A percentile compares a stretch with the other conserved stretches of the same genome.
phyloP scores from a whole-genome alignment of 768 basidiomycete genomes.

The Mycena olivaceomarginata region DNA sequence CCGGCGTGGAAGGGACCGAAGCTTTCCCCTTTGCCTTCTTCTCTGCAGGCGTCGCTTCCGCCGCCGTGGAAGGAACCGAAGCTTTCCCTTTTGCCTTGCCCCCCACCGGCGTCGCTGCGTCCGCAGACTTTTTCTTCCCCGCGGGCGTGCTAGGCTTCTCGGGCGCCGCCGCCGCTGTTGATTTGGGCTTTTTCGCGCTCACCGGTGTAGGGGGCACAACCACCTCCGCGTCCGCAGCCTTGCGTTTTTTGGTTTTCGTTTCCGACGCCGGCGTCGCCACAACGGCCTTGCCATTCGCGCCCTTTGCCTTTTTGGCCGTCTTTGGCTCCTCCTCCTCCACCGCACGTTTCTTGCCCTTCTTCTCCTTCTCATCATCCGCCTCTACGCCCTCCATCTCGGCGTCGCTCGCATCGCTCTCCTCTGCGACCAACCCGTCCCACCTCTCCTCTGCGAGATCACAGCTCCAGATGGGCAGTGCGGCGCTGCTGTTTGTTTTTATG shows the following conservation, averaged over 20 bases:
- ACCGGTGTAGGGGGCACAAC: slow-evolving; percentile 28
- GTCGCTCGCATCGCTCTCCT: slow-evolving; percentile 47
- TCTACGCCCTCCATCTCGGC: slow-evolving; percentile 47
- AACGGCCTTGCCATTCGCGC: slow-evolving; percentile 42
- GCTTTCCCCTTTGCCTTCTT: too few species aligned
- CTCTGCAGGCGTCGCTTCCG: too few species aligned
- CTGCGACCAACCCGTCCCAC: slow-evolving; percentile 71
- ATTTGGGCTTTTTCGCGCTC: slow-evolving; percentile 11
- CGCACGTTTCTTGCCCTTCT: slow-evolving; percentile 61
- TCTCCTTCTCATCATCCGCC: slow-evolving; percentile 44
- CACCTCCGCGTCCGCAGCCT: slow-evolving; percentile 24
- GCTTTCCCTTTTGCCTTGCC: too few species aligned
- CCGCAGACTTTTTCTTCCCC: slow-evolving; percentile 39
- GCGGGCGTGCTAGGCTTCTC: too few species aligned
- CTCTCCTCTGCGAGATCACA: slow-evolving; percentile 80
- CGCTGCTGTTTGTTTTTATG: slow-evolving; percentile 92
- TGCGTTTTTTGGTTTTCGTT: slow-evolving; percentile 46
- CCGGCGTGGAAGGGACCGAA: too few species aligned
- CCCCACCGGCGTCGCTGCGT: not conserved
- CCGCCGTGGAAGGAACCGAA: too few species aligned
- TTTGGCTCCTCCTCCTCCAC: slow-evolving; percentile 62
- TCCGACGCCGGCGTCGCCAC: slow-evolving; percentile 13
- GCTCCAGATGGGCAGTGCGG: slow-evolving; percentile 94
- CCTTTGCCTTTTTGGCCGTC: slow-evolving; percentile 63
- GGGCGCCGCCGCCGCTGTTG: not conserved